These are phyloP conservation scores for Aspergillus bertholletiae DNA, from an alignment of 495 filamentous ascomycete species.

Conservation along the genomic window DNA sequence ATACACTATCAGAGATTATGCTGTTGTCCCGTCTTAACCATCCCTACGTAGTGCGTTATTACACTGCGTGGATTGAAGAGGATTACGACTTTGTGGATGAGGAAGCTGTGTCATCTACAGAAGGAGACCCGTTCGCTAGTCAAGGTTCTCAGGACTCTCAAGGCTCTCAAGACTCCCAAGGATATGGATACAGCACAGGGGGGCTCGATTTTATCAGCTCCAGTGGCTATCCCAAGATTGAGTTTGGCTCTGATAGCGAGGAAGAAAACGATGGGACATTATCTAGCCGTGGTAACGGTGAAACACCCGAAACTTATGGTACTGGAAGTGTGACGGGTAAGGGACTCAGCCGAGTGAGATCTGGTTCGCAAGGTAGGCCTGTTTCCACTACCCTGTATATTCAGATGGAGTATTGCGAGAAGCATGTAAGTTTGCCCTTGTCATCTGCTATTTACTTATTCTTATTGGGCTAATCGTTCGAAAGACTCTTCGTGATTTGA, in stretches of 20 bases:
- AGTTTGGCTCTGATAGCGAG: constrained; percentile 72
- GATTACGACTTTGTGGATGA: constrained; percentile 55
- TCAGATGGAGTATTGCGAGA: constrained; percentile 97
- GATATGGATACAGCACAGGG: constrained; percentile 69
- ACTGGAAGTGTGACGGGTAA: constrained; percentile 23
- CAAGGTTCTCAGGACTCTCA: constrained; percentile 49
- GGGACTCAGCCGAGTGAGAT: constrained; percentile 31
- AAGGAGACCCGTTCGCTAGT: constrained; percentile 42
- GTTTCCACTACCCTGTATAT: constrained; percentile 68
- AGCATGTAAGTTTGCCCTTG: constrained; percentile 55
- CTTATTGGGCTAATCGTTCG: constrained; percentile 9
- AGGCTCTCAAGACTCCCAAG: constrained; percentile 52
- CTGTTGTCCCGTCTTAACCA: constrained; percentile 89
- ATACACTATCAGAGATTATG: constrained; percentile 88
- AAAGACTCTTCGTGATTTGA: constrained; percentile 89
- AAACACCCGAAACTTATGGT: constrained; percentile 22
- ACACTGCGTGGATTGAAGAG: constrained; percentile 90
- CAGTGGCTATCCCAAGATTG: constrained; percentile 72
- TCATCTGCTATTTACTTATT: background rate
- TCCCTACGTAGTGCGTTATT: constrained; percentile 93
- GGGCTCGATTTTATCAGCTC: constrained; percentile 94
- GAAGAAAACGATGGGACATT: constrained; percentile 47
- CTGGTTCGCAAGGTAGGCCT: constrained; percentile 38
- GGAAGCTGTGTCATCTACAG: constrained; percentile 54
- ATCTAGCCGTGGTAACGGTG: constrained; percentile 21